Base-by-base conservation (phyloP, 2,329 filamentous ascomycete species). In the Arthrobotrys iridis region DNA sequence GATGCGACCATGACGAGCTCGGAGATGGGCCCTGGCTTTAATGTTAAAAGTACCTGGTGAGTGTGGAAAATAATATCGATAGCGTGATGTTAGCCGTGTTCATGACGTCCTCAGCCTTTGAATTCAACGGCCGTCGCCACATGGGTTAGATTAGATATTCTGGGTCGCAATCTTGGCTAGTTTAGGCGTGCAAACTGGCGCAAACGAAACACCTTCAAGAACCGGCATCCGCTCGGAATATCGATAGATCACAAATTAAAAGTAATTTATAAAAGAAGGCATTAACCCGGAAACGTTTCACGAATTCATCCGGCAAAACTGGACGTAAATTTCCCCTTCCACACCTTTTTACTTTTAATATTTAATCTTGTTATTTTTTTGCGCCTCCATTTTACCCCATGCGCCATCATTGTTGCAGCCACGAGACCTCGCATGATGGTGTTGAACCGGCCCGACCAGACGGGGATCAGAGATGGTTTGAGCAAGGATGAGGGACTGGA, bases 371-470 rank as follows among this genome's bases (percentile, higher is more conserved):
- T n/a, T n/a, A n/a, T n/a, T n/a, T n/a, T n/a, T n/a, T n/a, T n/a
- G n/a, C n/a, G n/a, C n/a, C n/a, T n/a, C 46, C 46, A 55, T 55
- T 3, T 35, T 18, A 11, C 55, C 41, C 26, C 65, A 59, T 55
- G 55, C 55, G 65, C 65, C 55, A 60, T 70, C 20, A 11, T 41
- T 55, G 11, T 30, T 20, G 40, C 50, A 55, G 50, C 50, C 50
- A 55, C 50, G 50, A 37, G 30, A 55, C 50, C 50, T 22, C 48
- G 22, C 15, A 5, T 28, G 41, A 26, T 18, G 24, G 59, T 41
- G 58, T 50, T 60, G 41, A 50, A 50, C 70, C 70, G 70, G 70
- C 43, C 62, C 70, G 70, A 60, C 37, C 43, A 62, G 48, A 74
- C 70, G 70, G 45, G 67, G 62, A 74, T 74, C 62, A 28, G 55